Percentiles rank a stretch among this genome's conserved stretches.
These are phyloP conservation scores for Spirogloea muscicola DNA, from an alignment of 139 green algal genomes.

Conservation along the genomic window DNA sequence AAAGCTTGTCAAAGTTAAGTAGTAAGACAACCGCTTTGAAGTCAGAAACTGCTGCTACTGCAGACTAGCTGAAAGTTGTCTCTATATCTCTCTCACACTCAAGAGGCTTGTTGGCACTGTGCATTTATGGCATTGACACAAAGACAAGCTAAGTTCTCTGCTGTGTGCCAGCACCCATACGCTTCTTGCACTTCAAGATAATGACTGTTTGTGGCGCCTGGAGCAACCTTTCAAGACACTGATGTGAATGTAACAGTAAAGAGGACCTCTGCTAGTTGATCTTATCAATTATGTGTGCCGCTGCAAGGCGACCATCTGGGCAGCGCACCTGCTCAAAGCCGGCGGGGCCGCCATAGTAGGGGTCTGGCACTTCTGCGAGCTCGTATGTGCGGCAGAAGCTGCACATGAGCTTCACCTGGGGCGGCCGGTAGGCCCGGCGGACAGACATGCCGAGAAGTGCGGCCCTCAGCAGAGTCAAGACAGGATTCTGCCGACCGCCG, in stretches of 20 bases:
- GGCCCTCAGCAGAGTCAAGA: too few species aligned
- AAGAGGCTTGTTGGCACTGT: too few species aligned
- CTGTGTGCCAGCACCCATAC: not conserved
- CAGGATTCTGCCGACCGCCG: too few species aligned
- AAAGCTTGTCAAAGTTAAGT: not conserved
- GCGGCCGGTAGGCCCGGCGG: not conserved
- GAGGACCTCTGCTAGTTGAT: not conserved
- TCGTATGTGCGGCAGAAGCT: slow-evolving; percentile 36
- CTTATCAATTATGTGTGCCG: not conserved
- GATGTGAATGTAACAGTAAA: not conserved
- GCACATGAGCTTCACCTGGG: slow-evolving; percentile 51
- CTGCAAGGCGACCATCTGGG: not conserved
- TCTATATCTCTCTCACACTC: too few species aligned
- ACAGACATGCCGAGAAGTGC: too few species aligned
- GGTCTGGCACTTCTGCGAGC: slow-evolving; percentile 67
- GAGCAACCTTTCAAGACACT: not conserved
- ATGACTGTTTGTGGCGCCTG: not conserved
- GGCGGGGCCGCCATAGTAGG: slow-evolving; percentile 77
- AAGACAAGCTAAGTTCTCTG: not conserved
- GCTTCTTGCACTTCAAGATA: not conserved
- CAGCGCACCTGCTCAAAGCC: slow-evolving; percentile 62
- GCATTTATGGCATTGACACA: too few species aligned
- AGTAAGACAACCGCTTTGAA: too few species aligned
- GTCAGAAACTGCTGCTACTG: too few species aligned
- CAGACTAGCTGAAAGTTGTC: too few species aligned